These are phyloP conservation scores for Fraxinus paxiana DNA, from an alignment of 305 asterid genomes.

Conservation along the genomic window DNA sequence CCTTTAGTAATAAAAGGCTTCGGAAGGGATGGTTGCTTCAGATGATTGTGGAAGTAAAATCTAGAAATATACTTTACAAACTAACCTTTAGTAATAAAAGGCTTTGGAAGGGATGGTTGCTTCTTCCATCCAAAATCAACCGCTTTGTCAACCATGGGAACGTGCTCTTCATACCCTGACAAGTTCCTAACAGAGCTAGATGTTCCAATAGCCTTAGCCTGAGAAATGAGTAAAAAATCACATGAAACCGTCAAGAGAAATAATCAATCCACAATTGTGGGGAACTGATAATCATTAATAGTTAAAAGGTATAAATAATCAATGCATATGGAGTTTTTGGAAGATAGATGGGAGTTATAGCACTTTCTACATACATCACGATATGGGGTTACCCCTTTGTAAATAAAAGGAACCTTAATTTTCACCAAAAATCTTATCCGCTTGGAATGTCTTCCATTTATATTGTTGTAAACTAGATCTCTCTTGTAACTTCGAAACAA, in stretches of 20 bases:
- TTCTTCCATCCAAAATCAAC: slow-evolving; percentile 91
- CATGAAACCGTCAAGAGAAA: slow-evolving; percentile 6
- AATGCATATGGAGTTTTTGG: neutral
- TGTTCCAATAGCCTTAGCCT: slow-evolving; percentile 78
- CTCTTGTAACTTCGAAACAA: neutral
- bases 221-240: slow-evolving; percentile 25
- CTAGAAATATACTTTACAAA: slow-evolving; percentile 12
- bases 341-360: neutral
- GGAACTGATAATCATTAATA: neutral
- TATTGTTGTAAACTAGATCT: neutral
- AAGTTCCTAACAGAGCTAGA: slow-evolving; percentile 49
- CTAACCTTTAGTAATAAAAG: slow-evolving; percentile 58
- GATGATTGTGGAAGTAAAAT: neutral
- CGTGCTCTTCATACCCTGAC: slow-evolving; percentile 84
- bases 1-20: slow-evolving; percentile 61
- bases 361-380: neutral
- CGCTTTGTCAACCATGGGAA: slow-evolving; percentile 98
- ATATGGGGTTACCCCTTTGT: neutral
- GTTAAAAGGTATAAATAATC: neutral
- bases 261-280: neutral
- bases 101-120: slow-evolving; percentile 53
- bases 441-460: neutral
- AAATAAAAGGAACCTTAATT: neutral
- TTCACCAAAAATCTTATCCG: neutral
- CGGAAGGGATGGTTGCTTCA: slow-evolving; percentile 35